Percentiles rank a stretch among this genome's conserved stretches.
These are phyloP conservation scores for Penicillium subrubescens DNA, from an alignment of 495 filamentous ascomycete genomes.

Conservation along the genomic window DNA sequence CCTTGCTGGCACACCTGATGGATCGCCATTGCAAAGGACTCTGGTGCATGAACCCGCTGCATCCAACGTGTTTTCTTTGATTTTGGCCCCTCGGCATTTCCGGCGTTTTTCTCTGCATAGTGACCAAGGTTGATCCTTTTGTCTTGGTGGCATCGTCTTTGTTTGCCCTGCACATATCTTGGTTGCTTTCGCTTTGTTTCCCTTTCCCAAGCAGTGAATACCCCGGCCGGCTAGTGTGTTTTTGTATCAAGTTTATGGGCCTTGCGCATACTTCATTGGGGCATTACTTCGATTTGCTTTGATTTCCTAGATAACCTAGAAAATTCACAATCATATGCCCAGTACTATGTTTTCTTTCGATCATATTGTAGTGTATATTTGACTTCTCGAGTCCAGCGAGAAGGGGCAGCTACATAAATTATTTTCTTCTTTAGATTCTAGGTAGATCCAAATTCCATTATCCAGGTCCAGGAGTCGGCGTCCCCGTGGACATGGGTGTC, in stretches of 20 bases:
- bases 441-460: background rate
- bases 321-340: background rate
- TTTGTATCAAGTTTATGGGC: background rate
- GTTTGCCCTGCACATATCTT: background rate
- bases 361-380: background rate
- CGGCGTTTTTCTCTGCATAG: slow-evolving; percentile 1
- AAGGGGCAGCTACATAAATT: background rate
- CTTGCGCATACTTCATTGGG: background rate
- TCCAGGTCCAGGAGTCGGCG: slow-evolving; percentile 47
- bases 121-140: background rate
- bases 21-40: background rate
- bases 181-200: background rate
- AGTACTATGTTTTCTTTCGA: background rate
- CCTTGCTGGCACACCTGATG: background rate
- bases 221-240: background rate
- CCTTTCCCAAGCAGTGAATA: background rate
- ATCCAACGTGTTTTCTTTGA: background rate
- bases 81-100: background rate
- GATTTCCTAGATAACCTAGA: slow-evolving; percentile 14
- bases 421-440: background rate
- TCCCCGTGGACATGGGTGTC: slow-evolving; percentile 40
- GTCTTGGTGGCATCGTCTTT: background rate
- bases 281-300: slow-evolving; percentile 1
- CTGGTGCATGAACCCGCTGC: background rate
- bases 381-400: slow-evolving; percentile 18